Conservation (phyloP, 1,139 yeast genomes). For the Protomyces inouyei region DNA sequence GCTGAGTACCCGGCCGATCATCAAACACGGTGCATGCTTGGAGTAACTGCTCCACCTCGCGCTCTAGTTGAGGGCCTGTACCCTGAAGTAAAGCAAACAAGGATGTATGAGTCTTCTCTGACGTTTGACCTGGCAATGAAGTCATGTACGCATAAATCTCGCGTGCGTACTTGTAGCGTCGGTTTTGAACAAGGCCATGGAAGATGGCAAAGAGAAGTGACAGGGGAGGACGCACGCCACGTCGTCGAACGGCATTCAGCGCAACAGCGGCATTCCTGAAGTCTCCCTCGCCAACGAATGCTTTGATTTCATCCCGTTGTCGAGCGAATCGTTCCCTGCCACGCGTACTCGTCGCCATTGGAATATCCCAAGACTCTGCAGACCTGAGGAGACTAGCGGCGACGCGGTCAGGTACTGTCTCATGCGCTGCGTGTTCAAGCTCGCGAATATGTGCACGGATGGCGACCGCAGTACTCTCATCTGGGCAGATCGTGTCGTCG, state of each 20-base stretch:
- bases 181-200: background rate
- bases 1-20: background rate
- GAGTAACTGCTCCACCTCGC: background rate
- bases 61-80: background rate
- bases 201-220: background rate
- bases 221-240: background rate
- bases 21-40: background rate
- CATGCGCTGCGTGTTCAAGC: background rate
- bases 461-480: background rate
- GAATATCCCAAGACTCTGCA: background rate
- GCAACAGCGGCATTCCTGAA: background rate
- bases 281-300: background rate
- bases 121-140: background rate
- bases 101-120: background rate
- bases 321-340: background rate
- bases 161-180: slow-evolving; percentile 11
- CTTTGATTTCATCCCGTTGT: background rate
- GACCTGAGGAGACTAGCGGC: background rate
- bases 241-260: background rate
- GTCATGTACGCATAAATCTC: background rate
- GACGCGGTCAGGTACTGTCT: background rate
- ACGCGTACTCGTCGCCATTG: background rate
- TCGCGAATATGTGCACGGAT: background rate
- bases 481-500: background rate
- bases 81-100: background rate